Evolutionary conservation across 2,329 filamentous ascomycete genomes (phyloP), one percentile per base, ranked within the genome.

Genomic region (Fusarium stilboides): DNA sequence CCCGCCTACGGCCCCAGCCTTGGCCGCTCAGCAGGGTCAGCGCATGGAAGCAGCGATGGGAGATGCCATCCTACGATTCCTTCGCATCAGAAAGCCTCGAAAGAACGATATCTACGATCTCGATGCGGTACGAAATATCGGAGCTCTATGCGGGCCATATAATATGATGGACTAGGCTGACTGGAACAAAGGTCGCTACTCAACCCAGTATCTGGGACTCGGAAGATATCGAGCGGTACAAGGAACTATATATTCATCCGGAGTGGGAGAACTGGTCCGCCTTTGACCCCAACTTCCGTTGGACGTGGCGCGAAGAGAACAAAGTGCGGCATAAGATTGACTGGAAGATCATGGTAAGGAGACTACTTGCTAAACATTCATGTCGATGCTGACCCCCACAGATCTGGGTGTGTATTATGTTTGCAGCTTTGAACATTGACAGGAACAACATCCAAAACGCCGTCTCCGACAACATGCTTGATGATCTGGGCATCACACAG

Each of bases 141-240:
- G 24, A 10, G 1, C 0, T 36, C 34, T 17, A 17, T 17, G 14
- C 1, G 15, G 17, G 34, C 7, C 8, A 17, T n/a, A 26, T 8
- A 17, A 6, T 3, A 47, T 49, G 10, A 19, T 12, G 3, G 8
- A 33, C n/a, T 9, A 19, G 5, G 22, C 70, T 76, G 36, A 76
- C 55, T 22, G 5, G 12, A 44, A 34, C 10, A 6, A 46, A 79
- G 77, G 65, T 76, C 46, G 77, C 78, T 19, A 80, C 78, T 2
- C 78, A 80, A 46, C 77, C 77, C 0, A 80, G 78, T 33, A 79
- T 80, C 3, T 80, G 78, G 77, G 78, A 80, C 37, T 78, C 78
- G 0, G 76, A 77, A 31, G 75, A 78, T 10, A 34, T 79, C 17
- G 78, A 80, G 42, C 72, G 79, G 37, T 79, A 78, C 53, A 79